Base-by-base conservation (phyloP, 768 basidiomycete genomes). In the Mycena vulgaris region DNA sequence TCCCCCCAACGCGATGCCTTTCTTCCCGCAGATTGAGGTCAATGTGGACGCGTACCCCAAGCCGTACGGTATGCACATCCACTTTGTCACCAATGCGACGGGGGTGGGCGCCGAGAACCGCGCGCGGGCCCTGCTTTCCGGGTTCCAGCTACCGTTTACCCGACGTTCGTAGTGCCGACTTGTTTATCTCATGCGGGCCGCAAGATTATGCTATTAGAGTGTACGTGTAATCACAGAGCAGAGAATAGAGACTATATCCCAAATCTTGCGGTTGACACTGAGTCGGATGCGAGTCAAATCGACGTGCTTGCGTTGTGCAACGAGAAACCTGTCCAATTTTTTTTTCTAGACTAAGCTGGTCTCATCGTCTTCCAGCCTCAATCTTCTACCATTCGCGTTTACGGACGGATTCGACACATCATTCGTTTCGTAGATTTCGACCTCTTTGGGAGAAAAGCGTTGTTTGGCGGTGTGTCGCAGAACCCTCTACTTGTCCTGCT, bases 1-100 rank as follows among this genome's bases (percentile, higher is more conserved):
- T 4, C 90, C 93, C 0, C 91, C 95, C 1, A 81, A 85, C 5
- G 95, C 97, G 0, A 92, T 99, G 88, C 90, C 88, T 9, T 87
- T 97, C 75, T 99, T 98, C 85, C 97, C 97, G 1, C 95, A 97
- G 82, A 93, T 99, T 65, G 97, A 99, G 83, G 92, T 96, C 80
- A 98, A 98, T 79, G 80, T 93, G 48, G 97, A 98, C 76, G 82
- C 93, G 31, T 99, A 98, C 78, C 95, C 96, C 7, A 89, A 89
- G 72, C 78, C 89, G 52, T 92, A 92, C 76, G 97, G 97, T 23
- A 95, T 99, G 89, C 94, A 98, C 77, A 91, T 99, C 40, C 94
- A 97, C 78, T 96, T 97, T 78, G 87, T 96, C 66, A 98, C 97
- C 25, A 95, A 93, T 77, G 93, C 94, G 6, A 85, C 86, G 51